These are phyloP conservation scores for Kuraishia molischiana DNA, from an alignment of 805 yeast genomes.

Conservation along the genomic window DNA sequence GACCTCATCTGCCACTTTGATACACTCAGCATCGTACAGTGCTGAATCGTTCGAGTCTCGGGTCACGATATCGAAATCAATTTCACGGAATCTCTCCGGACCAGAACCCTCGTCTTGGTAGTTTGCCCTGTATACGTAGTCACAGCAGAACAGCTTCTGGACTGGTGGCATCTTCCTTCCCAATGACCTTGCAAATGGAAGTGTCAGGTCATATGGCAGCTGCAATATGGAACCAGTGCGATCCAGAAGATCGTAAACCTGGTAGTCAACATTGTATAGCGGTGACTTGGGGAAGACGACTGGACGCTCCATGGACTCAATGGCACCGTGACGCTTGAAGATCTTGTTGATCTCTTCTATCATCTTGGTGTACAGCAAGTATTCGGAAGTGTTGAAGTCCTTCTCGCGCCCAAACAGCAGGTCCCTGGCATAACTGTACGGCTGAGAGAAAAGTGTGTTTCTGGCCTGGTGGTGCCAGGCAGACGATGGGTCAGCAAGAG, in stretches of 20 bases:
- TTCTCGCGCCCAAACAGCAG: constrained; percentile 54
- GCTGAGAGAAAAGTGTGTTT: constrained; percentile 75
- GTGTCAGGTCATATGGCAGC: constrained; percentile 78
- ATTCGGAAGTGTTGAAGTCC: constrained; percentile 28
- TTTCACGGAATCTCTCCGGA: constrained; percentile 70
- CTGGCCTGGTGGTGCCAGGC: constrained; percentile 94
- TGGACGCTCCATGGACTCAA: constrained; percentile 52
- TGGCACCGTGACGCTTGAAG: constrained; percentile 79
- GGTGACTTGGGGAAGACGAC: constrained; percentile 77
- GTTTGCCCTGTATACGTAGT: constrained; percentile 71
- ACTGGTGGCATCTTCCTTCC: constrained; percentile 47
- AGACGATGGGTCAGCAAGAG: constrained; percentile 81
- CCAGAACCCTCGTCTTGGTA: constrained; percentile 51
- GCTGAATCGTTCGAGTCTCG: constrained; percentile 29
- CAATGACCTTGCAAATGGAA: constrained; percentile 81
- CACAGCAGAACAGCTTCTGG: constrained; percentile 63
- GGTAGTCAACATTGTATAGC: constrained; percentile 49
- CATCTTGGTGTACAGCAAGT: constrained; percentile 50
- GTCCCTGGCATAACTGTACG: constrained; percentile 78
- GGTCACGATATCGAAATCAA: constrained; percentile 76
- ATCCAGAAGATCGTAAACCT: constrained; percentile 75
- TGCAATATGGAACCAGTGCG: constrained; percentile 82
- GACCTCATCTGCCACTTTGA: constrained; percentile 74
- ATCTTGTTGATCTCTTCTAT: constrained; percentile 49
- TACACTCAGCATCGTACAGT: constrained; percentile 78